Percentiles rank a stretch among this genome's conserved stretches.
These are phyloP conservation scores for Lagenidium sp. DNA, from an alignment of 352 stramenopile genomes.

Conservation along the genomic window DNA sequence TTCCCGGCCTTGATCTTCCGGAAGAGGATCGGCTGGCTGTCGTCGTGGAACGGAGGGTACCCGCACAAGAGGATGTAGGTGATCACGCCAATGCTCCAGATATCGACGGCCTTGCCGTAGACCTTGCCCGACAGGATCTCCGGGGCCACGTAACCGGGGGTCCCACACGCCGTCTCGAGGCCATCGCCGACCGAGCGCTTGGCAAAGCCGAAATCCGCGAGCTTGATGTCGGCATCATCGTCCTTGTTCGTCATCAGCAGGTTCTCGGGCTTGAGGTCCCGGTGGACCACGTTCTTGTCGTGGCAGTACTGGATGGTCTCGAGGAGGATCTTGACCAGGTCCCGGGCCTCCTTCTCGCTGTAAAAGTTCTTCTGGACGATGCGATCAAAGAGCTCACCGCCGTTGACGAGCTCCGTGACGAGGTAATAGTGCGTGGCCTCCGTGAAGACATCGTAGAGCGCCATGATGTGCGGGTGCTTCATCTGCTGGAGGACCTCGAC, in stretches of 20 bases:
- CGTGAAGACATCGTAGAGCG: constrained; percentile 88
- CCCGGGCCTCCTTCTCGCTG: constrained; percentile 63
- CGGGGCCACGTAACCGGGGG: constrained; percentile 65
- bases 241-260: constrained; percentile 75
- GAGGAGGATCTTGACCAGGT: constrained; percentile 72
- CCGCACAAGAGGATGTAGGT: constrained; percentile 82
- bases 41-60: constrained; percentile 84
- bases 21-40: constrained; percentile 85
- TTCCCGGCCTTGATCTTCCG: constrained; percentile 56
- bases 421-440: constrained; percentile 94
- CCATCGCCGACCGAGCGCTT: constrained; percentile 59
- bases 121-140: constrained; percentile 67
- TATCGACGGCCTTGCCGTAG: constrained; percentile 81
- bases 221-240: constrained; percentile 76
- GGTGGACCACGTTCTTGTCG: constrained; percentile 72
- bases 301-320: constrained; percentile 84
- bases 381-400: constrained; percentile 81
- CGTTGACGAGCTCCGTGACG: constrained; percentile 94
- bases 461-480: constrained; percentile 86
- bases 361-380: constrained; percentile 88
- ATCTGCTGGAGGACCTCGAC: constrained; percentile 75
- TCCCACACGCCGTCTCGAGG: constrained; percentile 62
- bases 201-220: constrained; percentile 79
- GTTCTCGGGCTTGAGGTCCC: constrained; percentile 96
- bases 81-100: constrained; percentile 89